Evolutionary conservation across 2,329 filamentous ascomycete genomes (phyloP), one percentile per base, ranked within the genome.

Genomic region (Zalaria sp.): DNA sequence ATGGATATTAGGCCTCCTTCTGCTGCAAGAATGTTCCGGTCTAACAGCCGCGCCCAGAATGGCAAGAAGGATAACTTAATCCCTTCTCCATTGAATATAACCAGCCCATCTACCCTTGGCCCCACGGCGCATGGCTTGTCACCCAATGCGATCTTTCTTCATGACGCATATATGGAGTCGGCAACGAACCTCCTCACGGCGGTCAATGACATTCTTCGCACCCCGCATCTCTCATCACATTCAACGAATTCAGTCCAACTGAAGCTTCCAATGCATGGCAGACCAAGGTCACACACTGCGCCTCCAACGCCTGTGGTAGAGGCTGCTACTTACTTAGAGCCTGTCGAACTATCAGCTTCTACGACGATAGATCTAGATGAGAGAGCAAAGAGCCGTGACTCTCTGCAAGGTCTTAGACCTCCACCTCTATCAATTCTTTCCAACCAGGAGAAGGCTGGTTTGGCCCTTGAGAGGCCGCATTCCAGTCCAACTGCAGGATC

Each of bases 171-270:
- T 26, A 52, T 57, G 7, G 50, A 52, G 40, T 57, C 54, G 6
- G 53, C 54, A 3, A 57, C 56, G 1, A 55, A 48, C 38, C 50
- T 67, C 34, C 56, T 65, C 46, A 54, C 57, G 28, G 58, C 60
- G 25, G 58, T 65, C 49, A 65, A 62, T 52, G 64, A 64, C 42
- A 60, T 64, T 51, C 53, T 66, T 26, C 58, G 58, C 34, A 65
- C 63, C 11, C 62, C 63, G 40, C 54, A 53, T 28, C 47, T 60
- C 36, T 57, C 54, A 43, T 51, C 53, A 34, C 53, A 52, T 44
- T 42, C 53, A 35, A 54, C 48, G 3, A 40, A 45, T 7, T 51
- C 46, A 45, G 55, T 47, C 49, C 51, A 55, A 49, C 43, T 56
- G 50, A 51, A 61, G 50, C 58, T 58, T 45, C 54, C 60, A 40